A percentile compares a stretch with the other conserved stretches of the same genome.
These are phyloP conservation scores for Sarocladiaceae sp. DNA, from an alignment of 2,329 filamentous ascomycete genomes.

Conservation along the genomic window DNA sequence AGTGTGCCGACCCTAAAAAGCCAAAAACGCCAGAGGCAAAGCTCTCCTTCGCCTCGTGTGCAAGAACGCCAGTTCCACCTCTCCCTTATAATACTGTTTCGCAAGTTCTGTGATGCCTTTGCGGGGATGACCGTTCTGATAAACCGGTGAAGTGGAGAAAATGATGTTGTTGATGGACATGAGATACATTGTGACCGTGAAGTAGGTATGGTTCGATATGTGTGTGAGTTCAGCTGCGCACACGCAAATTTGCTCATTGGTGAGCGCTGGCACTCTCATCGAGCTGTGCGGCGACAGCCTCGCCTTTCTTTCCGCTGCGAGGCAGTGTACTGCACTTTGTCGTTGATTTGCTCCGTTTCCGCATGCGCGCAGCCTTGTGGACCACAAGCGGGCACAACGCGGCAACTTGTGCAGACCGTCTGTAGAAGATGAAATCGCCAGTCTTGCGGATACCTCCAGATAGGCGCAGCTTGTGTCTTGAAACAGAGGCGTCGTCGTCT, in stretches of 20 bases:
- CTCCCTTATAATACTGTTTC: too few species aligned
- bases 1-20: not conserved
- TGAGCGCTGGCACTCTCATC: not conserved
- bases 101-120: not conserved
- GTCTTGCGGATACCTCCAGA: not conserved
- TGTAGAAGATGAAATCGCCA: not conserved
- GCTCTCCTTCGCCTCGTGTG: too few species aligned
- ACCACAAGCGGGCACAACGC: not conserved
- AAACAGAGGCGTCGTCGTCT: not conserved
- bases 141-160: not conserved
- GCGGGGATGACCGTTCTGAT: not conserved
- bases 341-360: constrained; percentile 8
- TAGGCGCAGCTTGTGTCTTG: not conserved
- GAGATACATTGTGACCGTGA: too few species aligned
- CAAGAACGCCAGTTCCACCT: too few species aligned
- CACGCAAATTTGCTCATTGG: not conserved
- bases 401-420: constrained; percentile 2
- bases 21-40: too few species aligned
- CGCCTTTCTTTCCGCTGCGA: not conserved
- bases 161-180: not conserved
- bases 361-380: constrained; percentile 12
- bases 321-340: not conserved
- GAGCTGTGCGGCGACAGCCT: not conserved
- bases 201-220: too few species aligned
- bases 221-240: too few species aligned